Evolutionary conservation across 2,329 filamentous ascomycete genomes (phyloP).

Genomic region (Dryadomyces sulphureus): DNA sequence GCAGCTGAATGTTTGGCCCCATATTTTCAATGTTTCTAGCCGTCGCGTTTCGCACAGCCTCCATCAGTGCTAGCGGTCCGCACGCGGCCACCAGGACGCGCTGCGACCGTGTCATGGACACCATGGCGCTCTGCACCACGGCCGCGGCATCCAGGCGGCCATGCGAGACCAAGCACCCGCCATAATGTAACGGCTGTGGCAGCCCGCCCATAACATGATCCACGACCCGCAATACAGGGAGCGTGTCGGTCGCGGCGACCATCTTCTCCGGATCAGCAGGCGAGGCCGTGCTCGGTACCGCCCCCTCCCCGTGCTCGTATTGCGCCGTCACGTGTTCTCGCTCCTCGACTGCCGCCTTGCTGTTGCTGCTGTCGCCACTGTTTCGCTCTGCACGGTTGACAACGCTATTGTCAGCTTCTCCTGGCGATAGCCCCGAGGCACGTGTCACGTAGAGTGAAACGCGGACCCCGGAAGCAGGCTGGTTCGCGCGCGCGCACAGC

Average conservation of each 20-base stretch:
- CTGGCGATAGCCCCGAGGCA: slow-evolving; percentile 6
- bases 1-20: slow-evolving; percentile 34
- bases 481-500: slow-evolving; percentile 22
- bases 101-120: slow-evolving; percentile 17
- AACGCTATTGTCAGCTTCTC: background rate
- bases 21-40: slow-evolving; percentile 26
- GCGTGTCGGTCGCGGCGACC: too few relatives aligned
- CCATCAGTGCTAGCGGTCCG: slow-evolving; percentile 29
- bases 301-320: too few relatives aligned
- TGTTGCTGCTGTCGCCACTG: too few relatives aligned
- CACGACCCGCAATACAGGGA: too few relatives aligned
- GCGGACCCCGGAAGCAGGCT: slow-evolving; percentile 22
- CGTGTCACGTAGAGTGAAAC: slow-evolving; percentile 24
- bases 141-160: slow-evolving; percentile 26
- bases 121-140: slow-evolving; percentile 23
- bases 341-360: too few relatives aligned
- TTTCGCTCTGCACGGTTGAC: too few relatives aligned
- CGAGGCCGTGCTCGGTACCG: too few relatives aligned
- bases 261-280: too few relatives aligned
- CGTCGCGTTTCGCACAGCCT: slow-evolving; percentile 26
- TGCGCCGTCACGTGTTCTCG: too few relatives aligned
- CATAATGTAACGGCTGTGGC: slow-evolving; percentile 9
- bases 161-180: slow-evolving; percentile 14
- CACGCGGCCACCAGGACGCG: slow-evolving; percentile 31
- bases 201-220: too few relatives aligned